Percentiles rank a stretch among this genome's conserved stretches.
Conservation (phyloP, 495 filamentous ascomycete species). For the Aspergillus indologenus region DNA sequence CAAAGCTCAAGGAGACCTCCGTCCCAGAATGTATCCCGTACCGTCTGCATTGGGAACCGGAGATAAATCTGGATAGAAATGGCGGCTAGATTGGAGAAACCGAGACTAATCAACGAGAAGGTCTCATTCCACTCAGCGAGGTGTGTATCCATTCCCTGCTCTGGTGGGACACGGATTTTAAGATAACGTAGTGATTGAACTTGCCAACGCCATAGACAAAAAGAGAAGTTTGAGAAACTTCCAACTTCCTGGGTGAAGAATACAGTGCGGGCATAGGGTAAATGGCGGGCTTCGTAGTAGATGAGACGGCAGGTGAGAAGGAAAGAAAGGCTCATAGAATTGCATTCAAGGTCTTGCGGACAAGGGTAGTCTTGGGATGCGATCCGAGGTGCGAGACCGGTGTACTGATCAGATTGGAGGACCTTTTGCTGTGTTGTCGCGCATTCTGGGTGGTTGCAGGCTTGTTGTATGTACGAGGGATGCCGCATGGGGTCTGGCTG, state of each 20-base stretch:
- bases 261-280: neutral
- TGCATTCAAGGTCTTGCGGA: neutral
- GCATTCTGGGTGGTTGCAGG: neutral
- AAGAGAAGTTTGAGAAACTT: neutral
- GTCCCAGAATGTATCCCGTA: neutral
- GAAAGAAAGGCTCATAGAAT: neutral
- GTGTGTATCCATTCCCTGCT: neutral
- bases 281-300: neutral
- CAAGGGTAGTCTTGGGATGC: constrained; percentile 3
- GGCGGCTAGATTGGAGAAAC: neutral
- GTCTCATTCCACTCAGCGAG: constrained; percentile 2
- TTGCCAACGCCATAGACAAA: neutral
- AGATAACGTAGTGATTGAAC: neutral
- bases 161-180: neutral
- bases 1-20: neutral
- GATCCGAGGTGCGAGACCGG: neutral
- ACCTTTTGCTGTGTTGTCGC: neutral
- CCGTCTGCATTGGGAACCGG: neutral
- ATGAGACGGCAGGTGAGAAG: neutral
- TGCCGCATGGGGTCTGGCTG: neutral
- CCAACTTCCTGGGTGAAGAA: neutral
- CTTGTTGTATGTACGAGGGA: neutral
- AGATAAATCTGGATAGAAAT: neutral
- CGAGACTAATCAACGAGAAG: neutral
- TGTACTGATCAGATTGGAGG: neutral